Evolutionary conservation across 2,329 filamentous ascomycete species (phyloP), one percentile per base, ranked within the genome.

Genomic region (Cryphonectria japonica): DNA sequence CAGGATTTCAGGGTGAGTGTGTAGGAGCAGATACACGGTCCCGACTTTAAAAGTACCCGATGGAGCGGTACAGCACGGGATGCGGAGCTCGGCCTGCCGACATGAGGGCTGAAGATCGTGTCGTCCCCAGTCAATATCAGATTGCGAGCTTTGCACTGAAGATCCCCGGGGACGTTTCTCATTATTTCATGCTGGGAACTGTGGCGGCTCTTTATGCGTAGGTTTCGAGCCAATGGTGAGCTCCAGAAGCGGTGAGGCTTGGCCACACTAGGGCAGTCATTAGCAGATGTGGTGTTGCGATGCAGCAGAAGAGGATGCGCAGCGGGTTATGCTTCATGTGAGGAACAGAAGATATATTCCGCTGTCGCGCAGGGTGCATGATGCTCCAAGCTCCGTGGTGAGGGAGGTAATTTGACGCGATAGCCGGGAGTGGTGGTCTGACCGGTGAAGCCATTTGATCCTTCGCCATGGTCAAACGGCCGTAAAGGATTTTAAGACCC

Each of bases 181-280:
- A 66, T 37, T 16, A 14, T 13, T 13, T 37, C 52, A 34, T 34
- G 71, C 52, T 39, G 52, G 29, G 64, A 39, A 46, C n/a, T 46
- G 62, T 67, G 71, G 68, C 64, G 67, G 65, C 66, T 69, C 54
- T 29, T 66, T 65, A 66, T 62, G 65, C 68, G 57, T 34, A 52
- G 37, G 16, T 3, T 7, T 54, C 39, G 46, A 46, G 32, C 71
- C 68, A 72, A 68, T 72, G 57, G 62, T 29, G 22, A 29, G 9
- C n/a, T 16, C 65, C 46, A 29, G 41, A 52, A 19, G 29, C n/a
- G 34, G 65, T 52, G 66, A 65, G 70, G 63, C 57, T 62, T 37
- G 29, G 57, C 43, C 29, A 52, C 22, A 50, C 61, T 29, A 29
- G 64, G 37, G 34, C 2, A n/a, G 4, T 41, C 62, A 69, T 69